These are phyloP conservation scores for Cryptococcus deneoformans DNA, from an alignment of 1,284 basidiomycete genomes.

Conservation along the genomic window DNA sequence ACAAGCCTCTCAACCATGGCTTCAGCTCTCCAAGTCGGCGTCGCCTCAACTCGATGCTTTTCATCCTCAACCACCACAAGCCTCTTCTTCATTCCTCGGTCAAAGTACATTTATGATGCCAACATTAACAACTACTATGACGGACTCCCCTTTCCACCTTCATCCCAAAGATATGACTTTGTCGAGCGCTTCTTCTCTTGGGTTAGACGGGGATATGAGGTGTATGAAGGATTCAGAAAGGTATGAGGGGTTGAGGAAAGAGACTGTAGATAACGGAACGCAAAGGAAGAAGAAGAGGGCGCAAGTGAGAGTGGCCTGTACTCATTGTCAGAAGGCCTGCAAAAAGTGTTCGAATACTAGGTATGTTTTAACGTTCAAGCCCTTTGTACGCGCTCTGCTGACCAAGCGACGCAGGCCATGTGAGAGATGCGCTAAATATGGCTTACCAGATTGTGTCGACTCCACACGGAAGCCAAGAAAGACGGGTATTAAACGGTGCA, in stretches of 20 bases:
- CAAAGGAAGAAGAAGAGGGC: slow-evolving; percentile 28
- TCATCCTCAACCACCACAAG: no score
- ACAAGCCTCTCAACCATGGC: no score
- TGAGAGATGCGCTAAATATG: slow-evolving; percentile 41
- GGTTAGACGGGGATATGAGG: neutral
- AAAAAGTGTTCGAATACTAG: slow-evolving; percentile 45
- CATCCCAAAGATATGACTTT: neutral
- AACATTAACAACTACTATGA: neutral
- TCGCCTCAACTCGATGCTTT: no score
- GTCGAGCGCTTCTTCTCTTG: neutral
- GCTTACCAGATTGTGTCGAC: slow-evolving; percentile 35
- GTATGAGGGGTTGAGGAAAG: neutral
- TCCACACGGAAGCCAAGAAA: slow-evolving; percentile 40
- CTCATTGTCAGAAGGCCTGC: slow-evolving; percentile 46
- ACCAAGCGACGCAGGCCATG: slow-evolving; percentile 26
- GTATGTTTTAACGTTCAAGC: slow-evolving; percentile 16
- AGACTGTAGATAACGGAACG: neutral
- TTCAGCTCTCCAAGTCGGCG: no score
- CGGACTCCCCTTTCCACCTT: neutral
- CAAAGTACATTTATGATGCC: neutral
- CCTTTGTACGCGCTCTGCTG: no score
- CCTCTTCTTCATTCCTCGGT: no score
- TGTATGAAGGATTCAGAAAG: neutral
- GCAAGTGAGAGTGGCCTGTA: slow-evolving; percentile 43
- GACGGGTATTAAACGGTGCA: slow-evolving; percentile 41